These are phyloP conservation scores for Penstemon eatonii DNA, from an alignment of 257 asterid genomes.

Conservation along the genomic window DNA sequence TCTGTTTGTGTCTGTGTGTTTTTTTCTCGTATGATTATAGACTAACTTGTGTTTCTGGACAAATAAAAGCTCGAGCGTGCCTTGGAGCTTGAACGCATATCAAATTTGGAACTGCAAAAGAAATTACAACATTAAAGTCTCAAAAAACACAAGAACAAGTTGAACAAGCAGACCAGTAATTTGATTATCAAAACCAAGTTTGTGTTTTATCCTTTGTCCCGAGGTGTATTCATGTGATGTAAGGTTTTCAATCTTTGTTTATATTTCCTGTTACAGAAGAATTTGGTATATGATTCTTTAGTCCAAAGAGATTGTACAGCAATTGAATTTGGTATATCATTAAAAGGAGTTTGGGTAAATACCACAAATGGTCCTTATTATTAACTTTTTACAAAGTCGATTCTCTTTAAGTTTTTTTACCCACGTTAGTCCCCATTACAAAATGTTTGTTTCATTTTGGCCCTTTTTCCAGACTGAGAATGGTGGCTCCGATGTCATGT, in stretches of 20 bases:
- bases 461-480: no score
- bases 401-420: no score
- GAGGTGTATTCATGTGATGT: slow-evolving; percentile 19
- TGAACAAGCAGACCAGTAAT: slow-evolving; percentile 36
- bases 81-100: slow-evolving; percentile 70
- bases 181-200: slow-evolving; percentile 4
- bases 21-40: slow-evolving; percentile 1
- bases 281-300: no score
- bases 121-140: slow-evolving; percentile 47
- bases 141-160: slow-evolving; percentile 42
- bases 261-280: no score
- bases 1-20: not conserved
- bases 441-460: no score
- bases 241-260: slow-evolving; percentile 24
- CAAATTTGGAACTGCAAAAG: slow-evolving; percentile 85
- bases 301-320: no score
- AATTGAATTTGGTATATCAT: no score
- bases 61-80: slow-evolving; percentile 88
- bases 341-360: no score
- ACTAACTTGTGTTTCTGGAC: slow-evolving; percentile 30
- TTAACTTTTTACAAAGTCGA: no score
- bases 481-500: no score
- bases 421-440: no score
- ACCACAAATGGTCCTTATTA: no score
- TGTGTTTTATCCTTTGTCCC: slow-evolving; percentile 5